phyloP scores from a whole-genome alignment of 805 yeast genomes.

The Saccharomycopsis synnaedendra region DNA sequence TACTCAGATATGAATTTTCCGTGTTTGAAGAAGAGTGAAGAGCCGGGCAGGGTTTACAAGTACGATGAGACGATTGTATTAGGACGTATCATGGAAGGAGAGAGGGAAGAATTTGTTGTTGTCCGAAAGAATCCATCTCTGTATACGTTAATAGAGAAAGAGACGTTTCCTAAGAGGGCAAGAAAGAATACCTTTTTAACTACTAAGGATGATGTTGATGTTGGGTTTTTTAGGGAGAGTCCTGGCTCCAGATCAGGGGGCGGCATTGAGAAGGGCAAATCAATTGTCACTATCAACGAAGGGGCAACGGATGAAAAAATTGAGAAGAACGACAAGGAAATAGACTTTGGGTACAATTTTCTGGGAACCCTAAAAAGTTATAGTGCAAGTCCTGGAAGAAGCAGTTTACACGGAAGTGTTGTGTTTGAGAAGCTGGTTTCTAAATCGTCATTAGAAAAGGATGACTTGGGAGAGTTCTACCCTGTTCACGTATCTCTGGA shows the following conservation, averaged over 20 bases:
- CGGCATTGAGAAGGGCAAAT: no score
- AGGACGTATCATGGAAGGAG: neutral
- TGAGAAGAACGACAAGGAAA: neutral
- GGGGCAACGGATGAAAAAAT: neutral
- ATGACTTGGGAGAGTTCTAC: neutral
- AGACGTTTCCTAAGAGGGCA: neutral
- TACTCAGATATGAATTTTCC: constrained; percentile 11
- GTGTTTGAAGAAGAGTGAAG: constrained; percentile 7
- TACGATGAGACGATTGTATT: no score
- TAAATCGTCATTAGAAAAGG: neutral
- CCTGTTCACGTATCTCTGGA: neutral
- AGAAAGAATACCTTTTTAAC: constrained; percentile 11
- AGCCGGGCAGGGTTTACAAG: no score
- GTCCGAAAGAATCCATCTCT: constrained; percentile 1
- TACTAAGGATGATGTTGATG: neutral
- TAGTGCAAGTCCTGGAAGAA: no score
- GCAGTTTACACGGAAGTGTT: no score
- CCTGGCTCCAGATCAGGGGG: no score
- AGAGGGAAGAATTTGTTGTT: neutral
- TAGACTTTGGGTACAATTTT: no score
- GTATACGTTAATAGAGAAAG: neutral
- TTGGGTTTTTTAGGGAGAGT: no score
- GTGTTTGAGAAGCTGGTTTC: constrained; percentile 8
- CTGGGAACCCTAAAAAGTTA: no score
- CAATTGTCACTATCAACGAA: no score